phyloP scores from a whole-genome alignment of 345 rosid genomes.

The Dimocarpus longan region DNA sequence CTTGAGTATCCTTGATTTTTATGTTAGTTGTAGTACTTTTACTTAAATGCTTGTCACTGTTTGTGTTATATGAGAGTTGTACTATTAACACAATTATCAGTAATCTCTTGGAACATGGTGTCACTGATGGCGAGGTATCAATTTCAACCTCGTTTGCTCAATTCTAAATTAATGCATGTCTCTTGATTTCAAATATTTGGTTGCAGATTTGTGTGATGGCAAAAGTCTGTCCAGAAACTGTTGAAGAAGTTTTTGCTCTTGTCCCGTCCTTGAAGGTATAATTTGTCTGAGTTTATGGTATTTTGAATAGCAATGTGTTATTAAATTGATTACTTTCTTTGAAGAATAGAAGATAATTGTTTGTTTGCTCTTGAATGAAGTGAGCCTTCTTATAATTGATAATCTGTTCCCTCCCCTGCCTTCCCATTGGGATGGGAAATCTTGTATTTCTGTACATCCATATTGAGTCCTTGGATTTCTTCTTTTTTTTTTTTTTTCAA shows the following conservation, averaged over 20 bases:
- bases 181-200: conserved; percentile 29
- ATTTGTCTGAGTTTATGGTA: not conserved
- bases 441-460: not conserved
- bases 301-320: not conserved
- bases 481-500: no score
- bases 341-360: not conserved
- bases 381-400: not conserved
- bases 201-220: conserved; percentile 74
- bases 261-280: conserved; percentile 79
- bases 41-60: not conserved
- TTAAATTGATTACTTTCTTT: not conserved
- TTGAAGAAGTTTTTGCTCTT: conserved; percentile 80
- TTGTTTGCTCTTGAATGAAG: not conserved
- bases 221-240: conserved; percentile 72
- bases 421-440: not conserved
- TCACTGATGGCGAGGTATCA: conserved; percentile 77
- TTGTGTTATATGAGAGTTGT: conserved; percentile 15
- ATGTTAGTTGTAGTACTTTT: conserved; percentile 9
- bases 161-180: conserved; percentile 16
- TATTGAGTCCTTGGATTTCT: not conserved
- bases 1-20: conserved; percentile 77
- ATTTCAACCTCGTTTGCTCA: conserved; percentile 26
- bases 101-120: conserved; percentile 53
- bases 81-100: conserved; percentile 55
- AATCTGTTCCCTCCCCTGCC: not conserved